These are phyloP conservation scores for Calophaca sinica DNA, from an alignment of 306 rosid species.

Conservation along the genomic window DNA sequence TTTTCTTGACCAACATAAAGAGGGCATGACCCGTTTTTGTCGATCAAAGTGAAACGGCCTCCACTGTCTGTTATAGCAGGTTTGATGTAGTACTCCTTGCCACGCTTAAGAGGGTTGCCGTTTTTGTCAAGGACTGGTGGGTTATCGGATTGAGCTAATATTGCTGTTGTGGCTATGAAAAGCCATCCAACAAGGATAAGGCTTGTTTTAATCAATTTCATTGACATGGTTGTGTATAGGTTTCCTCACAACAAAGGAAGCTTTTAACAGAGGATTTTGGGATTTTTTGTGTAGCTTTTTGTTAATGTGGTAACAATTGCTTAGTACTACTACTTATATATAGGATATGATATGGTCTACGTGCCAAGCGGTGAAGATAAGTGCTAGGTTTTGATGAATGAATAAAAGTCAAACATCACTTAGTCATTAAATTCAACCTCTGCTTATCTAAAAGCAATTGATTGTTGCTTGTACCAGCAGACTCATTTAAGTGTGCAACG, in stretches of 20 bases:
- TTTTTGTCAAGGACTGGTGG: slow-evolving; percentile 58
- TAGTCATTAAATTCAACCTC: too few relatives aligned
- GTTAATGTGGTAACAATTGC: too few relatives aligned
- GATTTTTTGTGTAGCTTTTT: too few relatives aligned
- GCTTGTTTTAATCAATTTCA: slow-evolving; percentile 19
- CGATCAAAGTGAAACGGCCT: slow-evolving; percentile 57
- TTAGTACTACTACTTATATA: too few relatives aligned
- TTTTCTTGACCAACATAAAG: slow-evolving; percentile 56
- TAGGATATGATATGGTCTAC: neutral
- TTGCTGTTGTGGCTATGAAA: slow-evolving; percentile 26
- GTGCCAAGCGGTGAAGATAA: too few relatives aligned
- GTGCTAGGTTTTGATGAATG: too few relatives aligned
- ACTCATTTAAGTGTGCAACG: too few relatives aligned
- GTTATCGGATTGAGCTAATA: slow-evolving; percentile 42
- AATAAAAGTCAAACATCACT: too few relatives aligned
- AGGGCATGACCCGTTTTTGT: slow-evolving; percentile 52
- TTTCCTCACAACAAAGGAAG: too few relatives aligned
- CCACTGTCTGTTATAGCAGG: slow-evolving; percentile 69
- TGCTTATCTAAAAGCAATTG: too few relatives aligned
- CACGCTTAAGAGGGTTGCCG: slow-evolving; percentile 52
- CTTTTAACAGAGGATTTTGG: too few relatives aligned
- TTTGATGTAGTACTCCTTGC: slow-evolving; percentile 61
- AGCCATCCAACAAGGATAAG: neutral
- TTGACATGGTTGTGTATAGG: slow-evolving; percentile 12
- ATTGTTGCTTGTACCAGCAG: too few relatives aligned